Conservation (phyloP, 495 filamentous ascomycete genomes). For the Hypoxylon cercidicola region DNA sequence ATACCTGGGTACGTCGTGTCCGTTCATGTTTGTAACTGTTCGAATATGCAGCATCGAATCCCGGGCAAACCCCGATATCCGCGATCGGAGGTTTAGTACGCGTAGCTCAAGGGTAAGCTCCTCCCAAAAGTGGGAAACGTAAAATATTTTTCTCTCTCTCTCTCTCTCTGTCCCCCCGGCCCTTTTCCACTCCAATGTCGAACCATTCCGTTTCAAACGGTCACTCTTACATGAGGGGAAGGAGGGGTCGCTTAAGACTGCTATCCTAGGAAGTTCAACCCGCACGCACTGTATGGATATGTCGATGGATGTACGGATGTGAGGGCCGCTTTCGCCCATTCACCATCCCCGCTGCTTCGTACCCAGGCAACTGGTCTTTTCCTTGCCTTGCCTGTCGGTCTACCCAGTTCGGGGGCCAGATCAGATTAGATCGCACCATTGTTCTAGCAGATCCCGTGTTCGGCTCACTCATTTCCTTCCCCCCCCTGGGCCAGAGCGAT, state of each 20-base stretch:
- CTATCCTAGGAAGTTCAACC: constrained; percentile 35
- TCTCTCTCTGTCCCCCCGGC: background rate
- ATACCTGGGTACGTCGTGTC: constrained; percentile 2
- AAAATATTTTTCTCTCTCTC: constrained; percentile 4
- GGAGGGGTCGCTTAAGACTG: constrained; percentile 37
- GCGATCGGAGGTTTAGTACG: constrained; percentile 17
- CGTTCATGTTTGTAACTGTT: constrained; percentile 16
- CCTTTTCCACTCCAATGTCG: background rate
- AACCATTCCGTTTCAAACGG: constrained; percentile 16
- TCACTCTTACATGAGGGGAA: constrained; percentile 21
- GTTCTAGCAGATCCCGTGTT: constrained; percentile 6
- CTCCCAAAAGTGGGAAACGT: background rate
- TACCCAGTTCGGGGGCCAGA: constrained; percentile 28
- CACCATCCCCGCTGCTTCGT: constrained; percentile 6
- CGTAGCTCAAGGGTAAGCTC: constrained; percentile 4
- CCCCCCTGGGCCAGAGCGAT: constrained; percentile 23
- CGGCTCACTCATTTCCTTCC: constrained; percentile 12
- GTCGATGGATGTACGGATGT: background rate
- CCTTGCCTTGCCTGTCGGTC: constrained; percentile 12
- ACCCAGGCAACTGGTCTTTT: constrained; percentile 20
- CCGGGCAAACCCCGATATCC: constrained; percentile 30
- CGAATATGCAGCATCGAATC: constrained; percentile 23
- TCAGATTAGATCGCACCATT: constrained; percentile 41
- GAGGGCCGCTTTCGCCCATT: constrained; percentile 23
- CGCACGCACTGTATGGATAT: constrained; percentile 21